These are phyloP conservation scores for Ogataea thermomethanolica DNA, from an alignment of 805 yeast species.

Conservation along the genomic window DNA sequence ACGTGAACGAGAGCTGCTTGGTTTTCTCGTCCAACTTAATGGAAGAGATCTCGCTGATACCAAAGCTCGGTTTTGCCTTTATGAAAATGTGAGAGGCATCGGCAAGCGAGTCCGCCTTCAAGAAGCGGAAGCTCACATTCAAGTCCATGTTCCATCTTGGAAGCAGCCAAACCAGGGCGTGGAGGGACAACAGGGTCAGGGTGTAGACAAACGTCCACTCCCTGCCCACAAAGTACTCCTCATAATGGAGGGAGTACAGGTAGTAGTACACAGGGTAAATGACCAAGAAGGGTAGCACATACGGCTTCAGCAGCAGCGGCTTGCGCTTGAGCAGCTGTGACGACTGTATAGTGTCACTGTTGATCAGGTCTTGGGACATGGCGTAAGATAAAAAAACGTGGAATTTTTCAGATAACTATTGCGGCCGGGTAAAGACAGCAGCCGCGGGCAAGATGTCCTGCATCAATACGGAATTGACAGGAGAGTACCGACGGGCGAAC, in stretches of 20 bases:
- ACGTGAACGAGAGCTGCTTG: slow-evolving; percentile 65
- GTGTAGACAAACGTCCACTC: slow-evolving; percentile 96
- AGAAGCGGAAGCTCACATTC: slow-evolving; percentile 66
- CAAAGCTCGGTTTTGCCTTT: slow-evolving; percentile 80
- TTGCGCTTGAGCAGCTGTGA: slow-evolving; percentile 76
- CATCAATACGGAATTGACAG: too few relatives aligned
- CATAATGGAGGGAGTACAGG: slow-evolving; percentile 67
- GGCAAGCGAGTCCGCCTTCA: slow-evolving; percentile 44
- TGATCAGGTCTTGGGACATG: slow-evolving; percentile 44
- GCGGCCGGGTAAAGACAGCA: slow-evolving; percentile 9
- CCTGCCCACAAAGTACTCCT: slow-evolving; percentile 74
- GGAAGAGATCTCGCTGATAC: slow-evolving; percentile 74
- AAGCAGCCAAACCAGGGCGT: slow-evolving; percentile 75
- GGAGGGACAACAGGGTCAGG: slow-evolving; percentile 68
- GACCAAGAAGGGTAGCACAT: slow-evolving; percentile 76
- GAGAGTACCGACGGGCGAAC: too few relatives aligned
- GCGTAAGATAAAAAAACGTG: slow-evolving; percentile 8
- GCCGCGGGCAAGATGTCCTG: background rate
- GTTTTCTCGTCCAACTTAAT: slow-evolving; percentile 54
- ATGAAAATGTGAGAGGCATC: slow-evolving; percentile 74
- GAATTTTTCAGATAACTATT: slow-evolving; percentile 5
- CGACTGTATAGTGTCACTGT: slow-evolving; percentile 65
- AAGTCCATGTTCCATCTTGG: slow-evolving; percentile 91
- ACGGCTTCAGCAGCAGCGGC: slow-evolving; percentile 59
- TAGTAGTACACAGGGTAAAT: slow-evolving; percentile 72